Evolutionary conservation across 352 stramenopile species (phyloP), one percentile per base, ranked within the genome.

Genomic region (Thraustochytrium sp.): DNA sequence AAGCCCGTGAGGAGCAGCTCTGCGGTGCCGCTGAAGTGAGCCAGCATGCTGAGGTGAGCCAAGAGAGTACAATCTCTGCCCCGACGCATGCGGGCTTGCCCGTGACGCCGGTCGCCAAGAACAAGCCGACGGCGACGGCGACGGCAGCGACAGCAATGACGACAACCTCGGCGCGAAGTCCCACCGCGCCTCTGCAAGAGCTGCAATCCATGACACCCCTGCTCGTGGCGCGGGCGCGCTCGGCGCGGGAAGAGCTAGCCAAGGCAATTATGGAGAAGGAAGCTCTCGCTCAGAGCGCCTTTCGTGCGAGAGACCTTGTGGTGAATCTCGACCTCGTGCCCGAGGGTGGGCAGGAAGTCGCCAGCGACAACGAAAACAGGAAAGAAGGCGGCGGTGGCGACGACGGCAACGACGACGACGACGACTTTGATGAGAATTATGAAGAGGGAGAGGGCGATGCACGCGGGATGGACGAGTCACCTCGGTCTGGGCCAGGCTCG

Each of bases 191-290:
- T 34, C 13, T 80, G 36, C 31, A 26, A 29, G 68, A 80, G 51
- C 68, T 80, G 31, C 68, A 80, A 44, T 55, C 40, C 0, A 23
- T 44, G 44, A 44, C 68, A 26, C 68, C 68, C 4, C 34, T 80
- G 34, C 53, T 80, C 13, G 53, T 80, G 38, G 68, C 68, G 42
- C 68, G 68, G 21, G 68, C 68, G 42, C 46, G 46, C 4, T 46
- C 23, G 23, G 68, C n/a, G 18, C 68, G 68, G 16, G 68, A 36
- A 23, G 37, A 29, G 23, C 48, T 80, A 0, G 68, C 68, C 5
- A 46, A 72, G 29, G 48, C 42, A n/a, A 80, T 80, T 31, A 53
- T 80, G 46, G 68, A 61, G 34, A 80, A 80, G 2, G 68, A 80
- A 4, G 40, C 59, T 29, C 40, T 72, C 26, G 59, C 59, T n/a